Base-by-base conservation (phyloP, 805 yeast genomes). In the Candida ascalaphidarum region DNA sequence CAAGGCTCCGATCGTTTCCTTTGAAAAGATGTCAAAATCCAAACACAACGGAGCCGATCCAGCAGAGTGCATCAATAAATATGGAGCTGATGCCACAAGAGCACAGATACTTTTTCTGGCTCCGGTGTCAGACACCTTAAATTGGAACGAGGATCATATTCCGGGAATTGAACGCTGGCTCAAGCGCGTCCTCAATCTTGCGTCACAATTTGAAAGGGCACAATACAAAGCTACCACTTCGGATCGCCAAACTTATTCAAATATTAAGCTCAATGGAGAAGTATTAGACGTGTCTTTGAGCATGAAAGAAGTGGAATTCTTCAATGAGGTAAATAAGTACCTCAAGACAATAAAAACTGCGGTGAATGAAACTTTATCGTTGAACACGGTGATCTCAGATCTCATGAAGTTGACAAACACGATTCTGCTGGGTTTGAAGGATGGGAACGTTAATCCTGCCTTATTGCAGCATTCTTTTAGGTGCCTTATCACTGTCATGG, bases 31-130 rank as follows among this genome's bases (percentile, higher is more conserved):
- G 98, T 88, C 96, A 2, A 92, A 92, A 54, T 88, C 96, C 1
- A 92, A 92, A 47, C 78, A 76, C 47, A 92, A 92, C 46, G 98
- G 98, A 11, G 94, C 83, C 3, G 95, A 89, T 46, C 97, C 97
- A 1, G 71, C 64, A 1, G 71, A 68, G 34, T 82, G 89, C 41
- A 86, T 92, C 16, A 47, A 45, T 8, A 63, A 58, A 21, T 83
- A 84, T 50, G 97, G 98, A 3, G 85, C 96, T 1, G 98, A 92
- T 60, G 86, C 95, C 1, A 82, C 89, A 0, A 70, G 97, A 35
- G 97, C 97, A 0, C 96, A 89, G 48, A 74, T 92, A 34, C 54
- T 92, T 10, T 92, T 92, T 61, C 94, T 81, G 46, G 96, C 96
- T 0, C 95, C 97, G 3, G 71, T 89, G 5, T 58, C 69, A 2